These are phyloP conservation scores for Epichloe gansuensis DNA, from an alignment of 2,329 filamentous ascomycete genomes.

Conservation along the genomic window DNA sequence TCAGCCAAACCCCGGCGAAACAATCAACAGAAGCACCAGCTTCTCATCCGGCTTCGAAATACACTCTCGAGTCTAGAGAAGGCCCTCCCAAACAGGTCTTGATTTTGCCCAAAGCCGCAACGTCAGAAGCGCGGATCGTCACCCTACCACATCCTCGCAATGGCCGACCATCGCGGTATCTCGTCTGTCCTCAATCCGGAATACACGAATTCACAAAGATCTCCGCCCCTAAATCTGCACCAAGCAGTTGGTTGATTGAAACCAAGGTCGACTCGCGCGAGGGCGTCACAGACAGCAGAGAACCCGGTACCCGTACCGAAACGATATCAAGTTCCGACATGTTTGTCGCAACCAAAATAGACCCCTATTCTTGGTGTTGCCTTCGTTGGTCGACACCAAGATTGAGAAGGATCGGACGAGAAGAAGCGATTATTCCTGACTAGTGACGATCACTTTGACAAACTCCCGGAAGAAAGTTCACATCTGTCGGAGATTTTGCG, in stretches of 20 bases:
- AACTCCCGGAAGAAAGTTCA: slow-evolving; percentile 38
- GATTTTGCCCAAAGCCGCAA: slow-evolving; percentile 45
- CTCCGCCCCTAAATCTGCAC: slow-evolving; percentile 36
- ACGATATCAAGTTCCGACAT: slow-evolving; percentile 58
- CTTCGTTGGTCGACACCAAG: slow-evolving; percentile 45
- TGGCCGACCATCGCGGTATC: slow-evolving; percentile 42
- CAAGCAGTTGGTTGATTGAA: slow-evolving; percentile 52
- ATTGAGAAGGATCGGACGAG: slow-evolving; percentile 29
- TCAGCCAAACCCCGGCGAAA: slow-evolving; percentile 24
- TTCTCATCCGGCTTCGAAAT: slow-evolving; percentile 20
- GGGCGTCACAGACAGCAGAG: slow-evolving; percentile 10
- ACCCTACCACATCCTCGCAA: slow-evolving; percentile 48
- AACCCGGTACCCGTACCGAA: slow-evolving; percentile 12
- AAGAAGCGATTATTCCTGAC: slow-evolving; percentile 54
- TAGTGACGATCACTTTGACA: slow-evolving; percentile 61
- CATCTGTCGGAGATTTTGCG: slow-evolving; percentile 48
- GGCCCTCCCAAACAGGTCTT: slow-evolving; percentile 43
- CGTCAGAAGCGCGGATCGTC: slow-evolving; percentile 43
- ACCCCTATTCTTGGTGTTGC: slow-evolving; percentile 73
- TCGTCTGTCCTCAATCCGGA: slow-evolving; percentile 48
- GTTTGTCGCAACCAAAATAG: slow-evolving; percentile 73
- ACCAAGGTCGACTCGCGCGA: slow-evolving; percentile 10
- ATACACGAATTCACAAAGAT: slow-evolving; percentile 55
- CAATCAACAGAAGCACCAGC: slow-evolving; percentile 16
- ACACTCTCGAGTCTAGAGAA: slow-evolving; percentile 27